These are phyloP conservation scores for Talaromyces albobiverticillius DNA, from an alignment of 2,329 filamentous ascomycete genomes.

Conservation along the genomic window DNA sequence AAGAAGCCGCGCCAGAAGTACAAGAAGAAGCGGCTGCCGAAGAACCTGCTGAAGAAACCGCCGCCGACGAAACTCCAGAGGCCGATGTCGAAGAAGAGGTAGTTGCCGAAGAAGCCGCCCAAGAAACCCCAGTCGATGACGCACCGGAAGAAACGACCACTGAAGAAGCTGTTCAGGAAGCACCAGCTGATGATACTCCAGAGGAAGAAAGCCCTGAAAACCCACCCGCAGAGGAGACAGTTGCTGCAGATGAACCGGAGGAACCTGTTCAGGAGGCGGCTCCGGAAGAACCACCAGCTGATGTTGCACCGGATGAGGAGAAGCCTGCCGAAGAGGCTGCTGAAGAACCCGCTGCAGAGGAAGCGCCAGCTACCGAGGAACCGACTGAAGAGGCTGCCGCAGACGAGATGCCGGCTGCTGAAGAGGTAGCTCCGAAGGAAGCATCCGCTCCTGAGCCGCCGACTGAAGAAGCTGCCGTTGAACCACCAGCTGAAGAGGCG, in stretches of 20 bases:
- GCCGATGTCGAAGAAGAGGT: slow-evolving; percentile 7
- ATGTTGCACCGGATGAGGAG: slow-evolving; percentile 14
- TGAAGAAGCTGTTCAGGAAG: slow-evolving; percentile 14
- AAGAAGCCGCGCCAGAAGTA: slow-evolving; percentile 12
- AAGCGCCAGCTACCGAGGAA: slow-evolving; percentile 13
- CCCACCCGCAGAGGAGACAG: slow-evolving; percentile 18
- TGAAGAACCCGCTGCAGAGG: slow-evolving; percentile 18
- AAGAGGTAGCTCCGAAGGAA: neutral
- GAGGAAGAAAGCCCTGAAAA: slow-evolving; percentile 16
- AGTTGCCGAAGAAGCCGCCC: slow-evolving; percentile 15
- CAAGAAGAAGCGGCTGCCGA: slow-evolving; percentile 7
- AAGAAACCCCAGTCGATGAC: slow-evolving; percentile 14
- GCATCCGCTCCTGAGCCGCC: slow-evolving; percentile 17
- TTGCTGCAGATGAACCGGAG: neutral
- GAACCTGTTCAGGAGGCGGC: neutral
- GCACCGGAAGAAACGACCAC: slow-evolving; percentile 18
- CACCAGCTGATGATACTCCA: slow-evolving; percentile 5
- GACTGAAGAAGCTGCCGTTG: slow-evolving; percentile 13
- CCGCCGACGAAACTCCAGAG: slow-evolving; percentile 13
- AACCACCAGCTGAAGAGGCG: slow-evolving; percentile 11
- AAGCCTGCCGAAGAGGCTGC: slow-evolving; percentile 16
- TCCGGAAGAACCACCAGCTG: slow-evolving; percentile 16
- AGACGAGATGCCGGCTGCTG: slow-evolving; percentile 6
- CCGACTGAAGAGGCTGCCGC: slow-evolving; percentile 17
- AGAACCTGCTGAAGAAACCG: slow-evolving; percentile 12